Evolutionary conservation across 169 alveolate genomes (phyloP).

Genomic region (Plasmodium relictum): DNA sequence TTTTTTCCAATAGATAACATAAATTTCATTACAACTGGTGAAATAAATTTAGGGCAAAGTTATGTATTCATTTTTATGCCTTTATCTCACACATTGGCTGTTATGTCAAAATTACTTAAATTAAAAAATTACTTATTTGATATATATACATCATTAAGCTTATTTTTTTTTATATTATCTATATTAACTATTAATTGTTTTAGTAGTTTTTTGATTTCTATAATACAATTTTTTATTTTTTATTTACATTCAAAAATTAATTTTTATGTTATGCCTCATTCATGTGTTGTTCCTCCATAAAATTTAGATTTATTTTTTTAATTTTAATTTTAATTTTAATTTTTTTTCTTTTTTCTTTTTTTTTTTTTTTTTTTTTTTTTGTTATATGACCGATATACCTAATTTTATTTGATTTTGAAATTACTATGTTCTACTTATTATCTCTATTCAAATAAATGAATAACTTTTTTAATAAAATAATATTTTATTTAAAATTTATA

Average conservation of each 20-base stretch:
- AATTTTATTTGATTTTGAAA: too few species aligned
- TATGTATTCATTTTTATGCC: constrained; percentile 29
- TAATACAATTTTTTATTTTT: constrained; percentile 70
- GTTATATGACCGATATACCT: too few species aligned
- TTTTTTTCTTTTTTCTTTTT: too few species aligned
- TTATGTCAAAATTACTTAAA: constrained; percentile 46
- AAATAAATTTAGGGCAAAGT: constrained; percentile 41
- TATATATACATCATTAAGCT: constrained; percentile 64
- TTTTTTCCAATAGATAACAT: constrained; percentile 34
- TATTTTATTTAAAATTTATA: too few species aligned
- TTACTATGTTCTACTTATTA: too few species aligned
- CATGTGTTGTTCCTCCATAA: constrained; percentile 70
- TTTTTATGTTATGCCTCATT: constrained; percentile 69
- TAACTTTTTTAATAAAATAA: too few species aligned
- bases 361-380: too few species aligned
- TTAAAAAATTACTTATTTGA: constrained; percentile 51
- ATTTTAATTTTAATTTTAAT: too few species aligned
- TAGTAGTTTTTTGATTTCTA: constrained; percentile 67
- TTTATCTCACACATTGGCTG: constrained; percentile 36
- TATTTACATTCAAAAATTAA: constrained; percentile 59
- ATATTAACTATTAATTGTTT: constrained; percentile 69
- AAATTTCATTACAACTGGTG: constrained; percentile 58
- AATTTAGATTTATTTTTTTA: background rate
- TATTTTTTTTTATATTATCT: constrained; percentile 71
- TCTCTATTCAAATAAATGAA: too few species aligned